Evolutionary conservation across 225 moss, liverwort and hornwort species (phyloP).

Genomic region (Sphagnum contortum): DNA sequence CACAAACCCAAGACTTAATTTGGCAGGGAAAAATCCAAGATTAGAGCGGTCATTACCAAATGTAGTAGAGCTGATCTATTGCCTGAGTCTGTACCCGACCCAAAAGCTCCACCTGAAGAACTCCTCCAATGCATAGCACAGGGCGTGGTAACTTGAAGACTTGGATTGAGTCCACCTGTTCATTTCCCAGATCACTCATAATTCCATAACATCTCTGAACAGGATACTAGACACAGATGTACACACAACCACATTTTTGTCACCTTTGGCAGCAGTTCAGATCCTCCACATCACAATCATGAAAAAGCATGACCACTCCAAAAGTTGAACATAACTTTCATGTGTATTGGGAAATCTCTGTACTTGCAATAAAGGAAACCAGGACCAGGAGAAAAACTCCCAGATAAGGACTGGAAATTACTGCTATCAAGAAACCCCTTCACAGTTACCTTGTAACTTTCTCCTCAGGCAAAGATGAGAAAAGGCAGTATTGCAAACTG

Average conservation of each 20-base stretch:
- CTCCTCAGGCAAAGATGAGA: neutral
- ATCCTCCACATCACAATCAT: too few relatives aligned
- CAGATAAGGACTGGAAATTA: neutral
- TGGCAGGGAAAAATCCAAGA: too few relatives aligned
- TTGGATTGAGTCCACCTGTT: constrained; percentile 58
- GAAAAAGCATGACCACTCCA: too few relatives aligned
- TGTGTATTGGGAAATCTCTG: too few relatives aligned
- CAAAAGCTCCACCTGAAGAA: constrained; percentile 70
- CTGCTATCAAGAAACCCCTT: neutral
- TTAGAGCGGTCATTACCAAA: constrained; percentile 32
- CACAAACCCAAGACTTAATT: too few relatives aligned
- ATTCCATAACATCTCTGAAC: constrained; percentile 3
- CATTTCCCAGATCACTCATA: neutral
- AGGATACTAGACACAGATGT: too few relatives aligned
- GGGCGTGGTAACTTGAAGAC: constrained; percentile 65
- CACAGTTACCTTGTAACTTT: neutral
- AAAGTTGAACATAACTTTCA: too few relatives aligned
- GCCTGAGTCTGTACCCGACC: constrained; percentile 71
- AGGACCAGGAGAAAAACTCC: neutral
- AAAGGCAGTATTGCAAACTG: too few relatives aligned
- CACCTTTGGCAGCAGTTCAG: too few relatives aligned
- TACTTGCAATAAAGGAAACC: neutral
- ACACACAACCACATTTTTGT: too few relatives aligned
- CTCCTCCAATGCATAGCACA: constrained; percentile 64
- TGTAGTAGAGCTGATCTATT: constrained; percentile 67